Evolutionary conservation across 176 grass and related monocot species (phyloP).

Genomic region (Zoysia japonica): DNA sequence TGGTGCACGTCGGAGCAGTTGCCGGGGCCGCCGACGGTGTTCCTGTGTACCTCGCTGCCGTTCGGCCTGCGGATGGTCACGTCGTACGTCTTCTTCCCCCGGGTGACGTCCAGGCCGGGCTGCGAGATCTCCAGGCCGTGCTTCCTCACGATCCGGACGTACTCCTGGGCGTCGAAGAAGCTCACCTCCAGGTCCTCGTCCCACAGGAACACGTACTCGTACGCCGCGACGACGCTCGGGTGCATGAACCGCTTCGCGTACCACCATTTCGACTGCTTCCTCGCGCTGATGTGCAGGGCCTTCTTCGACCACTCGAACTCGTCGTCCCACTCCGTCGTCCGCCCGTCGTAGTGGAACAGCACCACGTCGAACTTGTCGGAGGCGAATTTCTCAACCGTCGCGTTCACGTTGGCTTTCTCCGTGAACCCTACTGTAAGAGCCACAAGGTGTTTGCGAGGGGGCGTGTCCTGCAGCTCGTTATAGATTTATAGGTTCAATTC

Average conservation of each 20-base stretch:
- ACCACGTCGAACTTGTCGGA: slow-evolving; percentile 20
- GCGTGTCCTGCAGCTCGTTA: slow-evolving; percentile 11
- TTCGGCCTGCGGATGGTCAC: not conserved
- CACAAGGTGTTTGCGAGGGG: slow-evolving; percentile 28
- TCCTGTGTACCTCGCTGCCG: slow-evolving; percentile 30
- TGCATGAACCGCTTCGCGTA: slow-evolving; percentile 60
- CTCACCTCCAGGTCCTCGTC: slow-evolving; percentile 41
- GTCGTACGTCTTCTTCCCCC: slow-evolving; percentile 6
- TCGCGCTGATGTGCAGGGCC: slow-evolving; percentile 45
- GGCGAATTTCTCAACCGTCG: slow-evolving; percentile 33
- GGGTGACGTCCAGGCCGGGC: slow-evolving; percentile 26
- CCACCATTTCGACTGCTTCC: slow-evolving; percentile 50
- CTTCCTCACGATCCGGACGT: slow-evolving; percentile 12
- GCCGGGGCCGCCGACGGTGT: not conserved
- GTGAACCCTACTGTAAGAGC: slow-evolving; percentile 8
- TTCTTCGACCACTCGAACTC: slow-evolving; percentile 50
- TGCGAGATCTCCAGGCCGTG: slow-evolving; percentile 48
- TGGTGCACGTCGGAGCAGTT: slow-evolving; percentile 3
- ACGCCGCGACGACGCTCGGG: slow-evolving; percentile 36
- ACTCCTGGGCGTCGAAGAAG: slow-evolving; percentile 29
- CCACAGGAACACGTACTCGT: slow-evolving; percentile 59
- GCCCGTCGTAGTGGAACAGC: slow-evolving; percentile 50
- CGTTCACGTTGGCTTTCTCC: slow-evolving; percentile 34
- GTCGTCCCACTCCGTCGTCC: slow-evolving; percentile 38
- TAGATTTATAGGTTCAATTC: too few relatives aligned